Evolutionary conservation across 805 yeast species (phyloP).

Genomic region (Candida ponderosae): DNA sequence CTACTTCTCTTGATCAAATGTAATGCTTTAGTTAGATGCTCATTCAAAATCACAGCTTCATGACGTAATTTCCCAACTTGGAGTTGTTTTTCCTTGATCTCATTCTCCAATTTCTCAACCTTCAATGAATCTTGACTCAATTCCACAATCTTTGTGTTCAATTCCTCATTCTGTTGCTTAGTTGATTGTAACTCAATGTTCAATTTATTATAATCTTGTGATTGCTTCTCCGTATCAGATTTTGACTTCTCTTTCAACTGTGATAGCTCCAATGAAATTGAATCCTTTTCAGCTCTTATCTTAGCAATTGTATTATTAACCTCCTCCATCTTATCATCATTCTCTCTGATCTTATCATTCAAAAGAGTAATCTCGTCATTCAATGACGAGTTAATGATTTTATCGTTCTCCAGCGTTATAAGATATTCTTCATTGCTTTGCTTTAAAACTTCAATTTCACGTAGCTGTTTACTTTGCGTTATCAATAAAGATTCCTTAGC

Average conservation of each 20-base stretch:
- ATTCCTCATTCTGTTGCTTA: conserved; percentile 14
- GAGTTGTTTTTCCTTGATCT: conserved; percentile 61
- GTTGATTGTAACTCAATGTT: conserved; percentile 21
- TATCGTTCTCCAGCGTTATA: conserved; percentile 27
- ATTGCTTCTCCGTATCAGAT: conserved; percentile 2
- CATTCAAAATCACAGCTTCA: conserved; percentile 89
- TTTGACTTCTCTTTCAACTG: background rate
- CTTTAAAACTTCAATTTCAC: conserved; percentile 31
- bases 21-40: conserved; percentile 90
- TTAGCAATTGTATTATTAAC: conserved; percentile 1
- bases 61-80: conserved; percentile 87
- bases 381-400: conserved; percentile 24
- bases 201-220: conserved; percentile 1
- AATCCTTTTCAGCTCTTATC: conserved; percentile 1
- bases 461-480: conserved; percentile 21
- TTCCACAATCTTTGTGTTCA: conserved; percentile 17
- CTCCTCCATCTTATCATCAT: conserved; percentile 3
- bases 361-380: conserved; percentile 31
- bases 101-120: conserved; percentile 37
- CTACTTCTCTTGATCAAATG: conserved; percentile 74
- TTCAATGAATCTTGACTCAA: conserved; percentile 15
- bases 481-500: conserved; percentile 7
- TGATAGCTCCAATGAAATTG: background rate
- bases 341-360: conserved; percentile 13
- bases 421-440: conserved; percentile 27